Evolutionary conservation across 1,284 basidiomycete genomes (phyloP).

Genomic region (Ustilago hordei): DNA sequence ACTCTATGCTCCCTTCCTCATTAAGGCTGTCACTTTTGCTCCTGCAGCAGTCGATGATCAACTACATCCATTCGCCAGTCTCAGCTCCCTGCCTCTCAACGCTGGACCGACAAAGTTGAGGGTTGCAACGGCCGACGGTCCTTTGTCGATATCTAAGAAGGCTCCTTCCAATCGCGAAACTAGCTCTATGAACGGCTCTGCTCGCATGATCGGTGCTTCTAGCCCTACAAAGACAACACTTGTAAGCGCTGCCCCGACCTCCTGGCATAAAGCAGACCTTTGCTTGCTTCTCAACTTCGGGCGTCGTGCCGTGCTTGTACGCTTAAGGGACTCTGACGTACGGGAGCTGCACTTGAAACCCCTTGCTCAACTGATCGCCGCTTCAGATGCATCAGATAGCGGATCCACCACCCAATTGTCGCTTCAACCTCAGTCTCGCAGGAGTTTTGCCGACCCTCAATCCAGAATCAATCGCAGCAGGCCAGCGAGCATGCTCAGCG

Average conservation of each 20-base stretch:
- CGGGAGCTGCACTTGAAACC: conserved; percentile 56
- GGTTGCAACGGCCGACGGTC: conserved; percentile 36
- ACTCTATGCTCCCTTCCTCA: conserved; percentile 52
- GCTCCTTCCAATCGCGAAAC: conserved; percentile 14
- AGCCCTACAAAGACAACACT: conserved; percentile 12
- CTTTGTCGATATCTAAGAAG: conserved; percentile 39
- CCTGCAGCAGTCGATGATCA: conserved; percentile 37
- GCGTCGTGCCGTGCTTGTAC: conserved; percentile 50
- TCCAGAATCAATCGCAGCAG: conserved; percentile 15
- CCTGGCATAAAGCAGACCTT: conserved; percentile 54
- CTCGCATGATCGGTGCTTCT: conserved; percentile 1
- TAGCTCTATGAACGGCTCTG: neutral
- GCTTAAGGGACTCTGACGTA: conserved; percentile 54
- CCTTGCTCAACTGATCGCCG: conserved; percentile 28
- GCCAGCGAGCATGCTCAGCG: conserved; percentile 19
- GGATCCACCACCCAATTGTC: conserved; percentile 18
- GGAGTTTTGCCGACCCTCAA: neutral
- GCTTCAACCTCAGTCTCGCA: conserved; percentile 9
- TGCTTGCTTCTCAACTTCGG: conserved; percentile 59
- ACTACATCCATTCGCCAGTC: conserved; percentile 4
- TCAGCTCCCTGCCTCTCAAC: conserved; percentile 10
- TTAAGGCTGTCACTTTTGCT: conserved; percentile 50
- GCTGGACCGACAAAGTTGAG: conserved; percentile 30
- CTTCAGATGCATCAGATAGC: conserved; percentile 3
- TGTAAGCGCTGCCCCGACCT: conserved; percentile 29